phyloP scores from a whole-genome alignment of 768 basidiomycete genomes.

The Rhizopogon roseolus region DNA sequence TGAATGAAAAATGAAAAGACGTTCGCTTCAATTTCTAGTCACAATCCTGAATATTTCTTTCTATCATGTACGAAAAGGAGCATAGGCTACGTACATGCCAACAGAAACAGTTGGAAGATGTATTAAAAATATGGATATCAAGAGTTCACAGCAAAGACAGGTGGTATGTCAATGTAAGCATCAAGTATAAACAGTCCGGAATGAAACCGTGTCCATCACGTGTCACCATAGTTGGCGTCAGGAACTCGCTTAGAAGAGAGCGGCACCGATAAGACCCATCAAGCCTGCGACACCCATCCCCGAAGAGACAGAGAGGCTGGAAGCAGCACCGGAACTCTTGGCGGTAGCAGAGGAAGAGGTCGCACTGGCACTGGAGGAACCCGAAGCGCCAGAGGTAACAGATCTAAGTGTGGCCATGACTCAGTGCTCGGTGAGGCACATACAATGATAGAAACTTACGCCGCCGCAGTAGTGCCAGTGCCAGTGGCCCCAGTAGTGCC shows the following conservation, averaged over 20 bases:
- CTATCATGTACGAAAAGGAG: background rate
- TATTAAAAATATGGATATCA: background rate
- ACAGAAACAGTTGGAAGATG: background rate
- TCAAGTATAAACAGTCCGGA: constrained; percentile 11
- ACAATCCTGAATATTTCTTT: background rate
- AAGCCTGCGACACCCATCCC: constrained; percentile 43
- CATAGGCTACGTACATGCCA: no score
- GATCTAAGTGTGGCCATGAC: constrained; percentile 9
- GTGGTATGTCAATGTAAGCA: constrained; percentile 7
- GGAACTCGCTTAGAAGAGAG: constrained; percentile 33
- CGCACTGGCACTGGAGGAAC: constrained; percentile 13
- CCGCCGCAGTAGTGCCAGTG: background rate
- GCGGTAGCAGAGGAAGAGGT: constrained; percentile 13
- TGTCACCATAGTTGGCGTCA: constrained; percentile 4
- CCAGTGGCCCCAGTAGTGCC: constrained; percentile 4
- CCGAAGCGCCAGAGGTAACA: constrained; percentile 9
- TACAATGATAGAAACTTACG: background rate
- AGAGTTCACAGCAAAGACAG: constrained; percentile 2
- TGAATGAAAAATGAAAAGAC: no score
- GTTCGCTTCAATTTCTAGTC: background rate
- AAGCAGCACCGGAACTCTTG: constrained; percentile 27
- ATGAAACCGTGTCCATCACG: constrained; percentile 13
- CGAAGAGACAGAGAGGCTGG: constrained; percentile 22
- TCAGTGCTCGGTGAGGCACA: background rate
- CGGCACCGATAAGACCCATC: constrained; percentile 47